These are phyloP conservation scores for Leishmania martiniquensis DNA, from an alignment of 208 protist species.

Conservation along the genomic window DNA sequence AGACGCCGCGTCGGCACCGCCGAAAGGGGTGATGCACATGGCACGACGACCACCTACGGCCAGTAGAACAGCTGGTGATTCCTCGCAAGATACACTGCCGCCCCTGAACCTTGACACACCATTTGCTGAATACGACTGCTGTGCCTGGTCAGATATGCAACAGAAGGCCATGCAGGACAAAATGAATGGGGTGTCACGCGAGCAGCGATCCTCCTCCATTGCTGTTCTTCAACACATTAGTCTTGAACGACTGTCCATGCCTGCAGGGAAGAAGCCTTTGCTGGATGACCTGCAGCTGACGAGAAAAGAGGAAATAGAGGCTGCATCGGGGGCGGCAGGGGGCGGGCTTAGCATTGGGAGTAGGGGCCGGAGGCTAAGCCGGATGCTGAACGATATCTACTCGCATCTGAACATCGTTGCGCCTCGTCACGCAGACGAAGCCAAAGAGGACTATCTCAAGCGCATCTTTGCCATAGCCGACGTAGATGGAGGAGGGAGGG, in stretches of 20 bases:
- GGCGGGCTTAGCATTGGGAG: slow-evolving; percentile 23
- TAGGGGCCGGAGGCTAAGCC: slow-evolving; percentile 35
- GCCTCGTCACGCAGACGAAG: slow-evolving; percentile 6
- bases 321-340: background rate
- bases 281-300: slow-evolving; percentile 25
- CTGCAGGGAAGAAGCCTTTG: slow-evolving; percentile 12
- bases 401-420: slow-evolving; percentile 25
- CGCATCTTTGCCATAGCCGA: slow-evolving; percentile 26
- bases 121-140: slow-evolving; percentile 24
- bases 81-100: background rate
- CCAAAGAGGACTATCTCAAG: slow-evolving; percentile 24
- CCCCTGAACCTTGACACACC: slow-evolving; percentile 8
- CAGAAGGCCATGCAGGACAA: background rate
- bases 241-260: slow-evolving; percentile 24
- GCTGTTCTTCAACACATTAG: slow-evolving; percentile 43
- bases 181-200: background rate
- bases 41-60: background rate
- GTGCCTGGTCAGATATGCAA: slow-evolving; percentile 22
- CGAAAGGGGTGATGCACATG: background rate
- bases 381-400: slow-evolving; percentile 42
- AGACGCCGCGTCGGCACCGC: background rate
- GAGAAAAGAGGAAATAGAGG: background rate
- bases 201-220: slow-evolving; percentile 37
- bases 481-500: background rate
- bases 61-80: background rate